phyloP scores from a whole-genome alignment of 257 asterid species.

The Capsicum baccatum region DNA sequence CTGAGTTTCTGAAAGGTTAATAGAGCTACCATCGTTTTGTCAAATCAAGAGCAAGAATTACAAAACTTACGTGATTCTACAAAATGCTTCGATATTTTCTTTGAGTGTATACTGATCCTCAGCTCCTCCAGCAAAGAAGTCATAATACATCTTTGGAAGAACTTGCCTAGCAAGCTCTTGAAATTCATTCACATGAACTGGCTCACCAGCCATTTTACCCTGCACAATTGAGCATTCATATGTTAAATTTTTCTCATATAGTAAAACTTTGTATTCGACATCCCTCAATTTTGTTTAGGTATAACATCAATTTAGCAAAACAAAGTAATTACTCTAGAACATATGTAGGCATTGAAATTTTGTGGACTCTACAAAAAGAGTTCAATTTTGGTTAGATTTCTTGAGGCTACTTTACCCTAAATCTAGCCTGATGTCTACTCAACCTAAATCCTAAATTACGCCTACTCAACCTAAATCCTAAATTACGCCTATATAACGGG shows the following conservation, averaged over 20 bases:
- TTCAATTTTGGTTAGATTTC: no score
- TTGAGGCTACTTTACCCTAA: no score
- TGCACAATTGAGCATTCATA: slow-evolving; percentile 15
- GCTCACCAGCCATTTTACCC: slow-evolving; percentile 54
- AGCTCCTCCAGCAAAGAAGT: slow-evolving; percentile 62
- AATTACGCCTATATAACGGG: no score
- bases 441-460: no score
- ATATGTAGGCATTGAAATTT: no score
- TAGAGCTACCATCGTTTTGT: not conserved
- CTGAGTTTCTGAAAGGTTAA: slow-evolving; percentile 37
- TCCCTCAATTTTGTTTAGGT: not conserved
- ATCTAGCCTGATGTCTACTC: no score
- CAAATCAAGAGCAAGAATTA: not conserved
- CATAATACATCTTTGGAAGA: slow-evolving; percentile 75
- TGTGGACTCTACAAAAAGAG: no score
- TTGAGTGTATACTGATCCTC: slow-evolving; percentile 68
- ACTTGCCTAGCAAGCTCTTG: slow-evolving; percentile 62
- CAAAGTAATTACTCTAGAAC: not conserved
- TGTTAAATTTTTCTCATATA: not conserved
- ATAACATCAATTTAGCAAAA: not conserved
- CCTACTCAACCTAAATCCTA: no score
- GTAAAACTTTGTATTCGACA: not conserved
- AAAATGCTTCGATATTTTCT: slow-evolving; percentile 61
- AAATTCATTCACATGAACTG: slow-evolving; percentile 51
- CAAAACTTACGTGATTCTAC: slow-evolving; percentile 51